Evolutionary conservation across 495 filamentous ascomycete species (phyloP).

Genomic region (Hypoxylon subgilvum): DNA sequence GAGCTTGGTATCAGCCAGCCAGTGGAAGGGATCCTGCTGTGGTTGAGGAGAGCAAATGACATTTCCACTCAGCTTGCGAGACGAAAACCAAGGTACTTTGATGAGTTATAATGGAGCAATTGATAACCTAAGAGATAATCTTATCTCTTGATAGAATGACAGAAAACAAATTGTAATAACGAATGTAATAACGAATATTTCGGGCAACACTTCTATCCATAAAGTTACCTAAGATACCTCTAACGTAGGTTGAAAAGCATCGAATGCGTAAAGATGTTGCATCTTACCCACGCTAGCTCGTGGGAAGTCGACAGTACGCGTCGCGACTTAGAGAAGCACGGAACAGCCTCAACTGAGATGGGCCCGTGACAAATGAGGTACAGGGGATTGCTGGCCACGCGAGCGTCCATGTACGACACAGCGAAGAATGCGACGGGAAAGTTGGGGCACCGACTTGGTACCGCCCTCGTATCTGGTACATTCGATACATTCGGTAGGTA

Average conservation of each 20-base stretch:
- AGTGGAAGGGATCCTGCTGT: not conserved
- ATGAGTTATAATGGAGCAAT: slow-evolving; percentile 40
- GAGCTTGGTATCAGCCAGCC: not conserved
- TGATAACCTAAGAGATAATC: slow-evolving; percentile 43
- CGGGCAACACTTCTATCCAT: slow-evolving; percentile 21
- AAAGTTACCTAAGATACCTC: slow-evolving; percentile 31
- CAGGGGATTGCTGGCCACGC: slow-evolving; percentile 4
- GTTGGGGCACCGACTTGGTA: not conserved
- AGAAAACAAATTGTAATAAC: slow-evolving; percentile 36
- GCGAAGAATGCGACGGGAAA: slow-evolving; percentile 20
- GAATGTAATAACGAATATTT: too few relatives aligned
- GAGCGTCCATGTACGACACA: slow-evolving; percentile 19
- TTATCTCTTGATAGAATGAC: slow-evolving; percentile 42
- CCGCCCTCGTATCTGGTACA: slow-evolving; percentile 22
- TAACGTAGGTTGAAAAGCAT: too few relatives aligned
- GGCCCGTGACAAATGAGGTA: slow-evolving; percentile 23
- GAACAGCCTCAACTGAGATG: slow-evolving; percentile 34
- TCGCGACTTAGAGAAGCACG: slow-evolving; percentile 6
- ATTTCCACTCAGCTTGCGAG: slow-evolving; percentile 39
- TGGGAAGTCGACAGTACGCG: slow-evolving; percentile 21
- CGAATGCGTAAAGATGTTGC: too few relatives aligned
- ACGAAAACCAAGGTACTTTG: slow-evolving; percentile 26
- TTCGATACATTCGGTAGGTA: too few relatives aligned
- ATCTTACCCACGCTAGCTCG: slow-evolving; percentile 23
- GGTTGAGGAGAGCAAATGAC: slow-evolving; percentile 33